Base-by-base conservation (phyloP, 176 grass and related monocot species). In the Thalia dealbata region DNA sequence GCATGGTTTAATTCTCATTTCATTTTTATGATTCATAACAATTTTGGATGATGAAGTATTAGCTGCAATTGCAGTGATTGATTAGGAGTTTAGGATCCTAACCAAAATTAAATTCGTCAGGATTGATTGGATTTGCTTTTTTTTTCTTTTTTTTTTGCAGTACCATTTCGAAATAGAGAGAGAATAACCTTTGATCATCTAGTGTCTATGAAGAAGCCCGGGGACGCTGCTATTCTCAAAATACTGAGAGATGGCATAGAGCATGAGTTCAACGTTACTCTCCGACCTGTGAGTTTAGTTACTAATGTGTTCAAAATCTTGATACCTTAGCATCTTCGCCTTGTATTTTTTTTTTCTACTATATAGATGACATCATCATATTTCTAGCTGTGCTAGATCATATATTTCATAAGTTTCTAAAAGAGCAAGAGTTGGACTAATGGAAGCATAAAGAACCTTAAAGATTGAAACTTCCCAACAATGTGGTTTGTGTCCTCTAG, bases 101-200 rank as follows among this genome's bases (percentile, higher is more conserved):
- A 10, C 27, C 23, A 38, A 24, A 16, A 76, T 64, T 65, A 22
- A 9, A 18, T 43, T 51, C 10, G 35, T 45, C 7, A 28, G 61
- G 29, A 64, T 64, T 30, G 25, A 64, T 14, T 52, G 25, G 27
- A 28, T 45, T 11, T 55, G 14, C 7, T 78, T 5, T 75, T 68
- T 7, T 89, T 21, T 61, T 29, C 69, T 5, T 75, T 68, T 7
- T 89, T 21, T 61, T 29, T 86, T 84, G 75, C 87, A 97, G 93
- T 97, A 56, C 89, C 89, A 86, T 97, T 97, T 52, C 80, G 93
- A 28, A 97, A 92, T 82, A 97, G 89, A 84, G 93, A 97, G 87
- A 97, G 93, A 80, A 97, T 97, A 82, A 92, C 89, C 60, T 97
- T 97, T 55, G 93, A 97, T 84, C 89, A 97, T 88, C 82, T 97